Conservation (phyloP, 1,284 basidiomycete genomes). For the Moesziomyces globuligerus region DNA sequence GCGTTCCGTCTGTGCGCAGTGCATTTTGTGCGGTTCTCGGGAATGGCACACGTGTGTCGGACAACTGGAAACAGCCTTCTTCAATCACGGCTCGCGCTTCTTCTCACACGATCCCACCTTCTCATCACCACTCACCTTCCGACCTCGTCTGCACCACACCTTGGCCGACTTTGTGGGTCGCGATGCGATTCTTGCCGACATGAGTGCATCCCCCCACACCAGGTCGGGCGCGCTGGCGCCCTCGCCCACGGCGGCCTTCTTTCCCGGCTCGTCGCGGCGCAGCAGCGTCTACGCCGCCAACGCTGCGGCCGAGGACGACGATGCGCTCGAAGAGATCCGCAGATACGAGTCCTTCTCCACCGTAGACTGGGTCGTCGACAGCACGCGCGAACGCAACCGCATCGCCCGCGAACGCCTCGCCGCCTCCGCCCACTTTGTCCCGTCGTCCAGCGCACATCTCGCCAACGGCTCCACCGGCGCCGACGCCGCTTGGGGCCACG, state of each 20-base stretch:
- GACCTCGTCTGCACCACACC: too few relatives aligned
- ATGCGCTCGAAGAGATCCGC: constrained; percentile 59
- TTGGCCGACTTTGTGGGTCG: not conserved
- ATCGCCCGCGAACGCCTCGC: constrained; percentile 50
- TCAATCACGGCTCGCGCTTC: too few relatives aligned
- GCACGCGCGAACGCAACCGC: constrained; percentile 61
- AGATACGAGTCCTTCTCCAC: constrained; percentile 60
- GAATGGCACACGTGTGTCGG: too few relatives aligned
- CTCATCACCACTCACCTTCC: too few relatives aligned
- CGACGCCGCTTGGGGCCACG: constrained; percentile 37
- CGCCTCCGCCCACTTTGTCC: constrained; percentile 42
- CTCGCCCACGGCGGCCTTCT: constrained; percentile 26
- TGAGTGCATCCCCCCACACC: constrained; percentile 27
- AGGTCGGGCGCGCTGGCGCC: constrained; percentile 23
- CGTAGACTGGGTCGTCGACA: constrained; percentile 66
- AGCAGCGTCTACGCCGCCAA: constrained; percentile 14
- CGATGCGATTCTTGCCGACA: constrained; percentile 25
- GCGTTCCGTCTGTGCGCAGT: too few relatives aligned
- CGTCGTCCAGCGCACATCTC: constrained; percentile 47
- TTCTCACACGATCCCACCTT: too few relatives aligned
- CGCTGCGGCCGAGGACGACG: constrained; percentile 47
- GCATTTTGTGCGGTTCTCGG: too few relatives aligned
- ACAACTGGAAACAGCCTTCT: too few relatives aligned
- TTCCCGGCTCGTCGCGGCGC: constrained; percentile 20
- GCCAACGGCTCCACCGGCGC: constrained; percentile 37